These are phyloP conservation scores for Volvox africanus DNA, from an alignment of 139 green algal species.

Conservation along the genomic window DNA sequence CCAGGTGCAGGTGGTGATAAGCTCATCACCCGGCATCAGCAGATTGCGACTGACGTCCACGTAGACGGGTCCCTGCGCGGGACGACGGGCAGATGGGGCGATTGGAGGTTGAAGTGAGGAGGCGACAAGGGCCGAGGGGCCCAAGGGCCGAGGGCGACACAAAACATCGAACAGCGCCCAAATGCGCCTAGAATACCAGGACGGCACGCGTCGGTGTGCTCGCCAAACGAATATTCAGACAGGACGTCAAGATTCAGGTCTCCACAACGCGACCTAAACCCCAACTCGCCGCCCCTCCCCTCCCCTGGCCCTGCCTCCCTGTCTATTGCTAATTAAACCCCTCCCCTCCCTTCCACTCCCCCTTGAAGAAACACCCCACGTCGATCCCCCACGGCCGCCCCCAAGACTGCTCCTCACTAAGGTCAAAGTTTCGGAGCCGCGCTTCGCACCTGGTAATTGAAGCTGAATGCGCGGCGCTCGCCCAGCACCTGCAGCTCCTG, in stretches of 20 bases:
- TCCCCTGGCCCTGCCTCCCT: not conserved
- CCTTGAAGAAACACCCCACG: too few species aligned
- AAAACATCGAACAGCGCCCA: not conserved
- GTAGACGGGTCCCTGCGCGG: not conserved
- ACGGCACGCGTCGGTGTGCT: too few species aligned
- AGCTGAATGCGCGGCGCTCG: not conserved
- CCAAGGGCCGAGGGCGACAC: not conserved
- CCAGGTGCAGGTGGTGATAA: slow-evolving; percentile 35
- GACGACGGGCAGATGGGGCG: not conserved
- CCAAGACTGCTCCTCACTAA: too few species aligned
- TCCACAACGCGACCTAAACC: not conserved
- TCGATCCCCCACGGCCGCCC: too few species aligned
- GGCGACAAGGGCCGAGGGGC: not conserved
- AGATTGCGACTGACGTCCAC: not conserved
- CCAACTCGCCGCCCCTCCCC: too few species aligned
- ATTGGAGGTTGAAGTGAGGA: not conserved
- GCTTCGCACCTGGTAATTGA: slow-evolving; percentile 32
- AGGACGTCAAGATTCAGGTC: too few species aligned
- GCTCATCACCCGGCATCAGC: slow-evolving; percentile 20
- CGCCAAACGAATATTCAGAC: too few species aligned
- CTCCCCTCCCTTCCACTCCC: too few species aligned
- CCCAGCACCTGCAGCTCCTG: slow-evolving; percentile 18
- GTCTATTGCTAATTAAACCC: not conserved
- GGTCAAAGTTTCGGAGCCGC: not conserved
- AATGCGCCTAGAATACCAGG: too few species aligned